A percentile compares a stretch with the other conserved stretches of the same genome.
Conservation (phyloP, 805 yeast genomes). For the Schwanniomyces polymorphus region DNA sequence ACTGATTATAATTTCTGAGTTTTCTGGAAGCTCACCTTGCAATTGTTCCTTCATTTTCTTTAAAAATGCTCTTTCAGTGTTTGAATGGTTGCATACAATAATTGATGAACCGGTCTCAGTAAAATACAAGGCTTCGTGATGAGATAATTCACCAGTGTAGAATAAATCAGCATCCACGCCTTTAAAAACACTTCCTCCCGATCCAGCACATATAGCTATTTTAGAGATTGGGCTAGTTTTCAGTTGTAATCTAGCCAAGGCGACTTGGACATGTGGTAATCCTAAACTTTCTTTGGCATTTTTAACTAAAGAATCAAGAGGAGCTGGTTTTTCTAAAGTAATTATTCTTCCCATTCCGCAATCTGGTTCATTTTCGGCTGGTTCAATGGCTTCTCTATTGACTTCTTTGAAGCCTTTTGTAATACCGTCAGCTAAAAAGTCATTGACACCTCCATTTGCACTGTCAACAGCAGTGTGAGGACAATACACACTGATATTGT, state of each 20-base stretch:
- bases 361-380: conserved; percentile 42
- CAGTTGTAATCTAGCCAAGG: conserved; percentile 29
- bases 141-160: conserved; percentile 92
- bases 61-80: conserved; percentile 88
- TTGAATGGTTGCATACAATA: conserved; percentile 83
- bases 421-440: conserved; percentile 75
- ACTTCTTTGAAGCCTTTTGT: conserved; percentile 23
- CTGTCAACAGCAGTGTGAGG: conserved; percentile 98
- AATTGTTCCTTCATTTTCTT: conserved; percentile 52
- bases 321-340: conserved; percentile 41
- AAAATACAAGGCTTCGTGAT: conserved; percentile 79
- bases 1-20: conserved; percentile 51
- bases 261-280: conserved; percentile 63
- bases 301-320: conserved; percentile 45
- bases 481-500: conserved; percentile 84
- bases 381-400: conserved; percentile 41
- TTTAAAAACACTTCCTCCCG: conserved; percentile 78
- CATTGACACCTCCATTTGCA: conserved; percentile 90
- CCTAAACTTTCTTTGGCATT: conserved; percentile 55
- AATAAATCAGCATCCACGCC: conserved; percentile 66
- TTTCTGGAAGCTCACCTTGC: conserved; percentile 38
- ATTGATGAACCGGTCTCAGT: conserved; percentile 73
- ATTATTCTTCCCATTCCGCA: conserved; percentile 86
- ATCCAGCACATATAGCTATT: conserved; percentile 93
- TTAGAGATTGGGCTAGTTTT: conserved; percentile 40